A percentile compares a stretch with the other conserved stretches of the same genome.
These are phyloP conservation scores for Colletotrichum sp. DNA, from an alignment of 2,329 filamentous ascomycete species.

Conservation along the genomic window DNA sequence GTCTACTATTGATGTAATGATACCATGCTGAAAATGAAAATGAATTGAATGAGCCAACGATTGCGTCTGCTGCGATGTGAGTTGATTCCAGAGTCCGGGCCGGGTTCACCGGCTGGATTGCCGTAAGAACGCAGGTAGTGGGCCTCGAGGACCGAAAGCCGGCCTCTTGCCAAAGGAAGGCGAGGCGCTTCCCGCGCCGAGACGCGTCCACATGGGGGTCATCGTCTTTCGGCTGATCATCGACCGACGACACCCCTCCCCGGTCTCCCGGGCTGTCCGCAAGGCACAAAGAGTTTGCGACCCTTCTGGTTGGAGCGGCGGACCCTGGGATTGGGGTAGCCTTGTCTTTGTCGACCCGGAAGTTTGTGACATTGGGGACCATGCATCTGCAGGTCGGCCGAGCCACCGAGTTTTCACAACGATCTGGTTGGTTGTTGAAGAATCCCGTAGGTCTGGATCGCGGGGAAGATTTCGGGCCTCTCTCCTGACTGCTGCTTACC, in stretches of 20 bases:
- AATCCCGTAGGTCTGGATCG: neutral
- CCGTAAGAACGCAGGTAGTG: neutral
- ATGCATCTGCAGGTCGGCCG: neutral
- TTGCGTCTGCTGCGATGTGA: neutral
- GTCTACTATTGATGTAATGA: slow-evolving; percentile 33
- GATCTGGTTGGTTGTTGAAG: neutral
- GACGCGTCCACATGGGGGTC: too few species aligned
- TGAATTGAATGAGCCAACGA: neutral
- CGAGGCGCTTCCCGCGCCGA: neutral
- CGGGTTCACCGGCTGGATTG: neutral
- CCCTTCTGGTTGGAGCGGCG: neutral
- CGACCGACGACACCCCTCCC: neutral
- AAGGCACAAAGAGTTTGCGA: neutral
- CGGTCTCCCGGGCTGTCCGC: neutral
- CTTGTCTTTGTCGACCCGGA: neutral
- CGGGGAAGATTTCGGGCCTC: neutral
- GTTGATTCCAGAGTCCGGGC: neutral
- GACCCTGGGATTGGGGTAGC: neutral
- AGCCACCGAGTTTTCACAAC: neutral
- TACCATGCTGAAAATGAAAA: slow-evolving; percentile 3
- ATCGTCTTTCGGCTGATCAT: neutral
- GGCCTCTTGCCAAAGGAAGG: neutral
- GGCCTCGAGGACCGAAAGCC: neutral
- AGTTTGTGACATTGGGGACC: neutral
- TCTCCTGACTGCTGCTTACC: neutral